Evolutionary conservation across 306 rosid genomes (phyloP).

Genomic region (Lathyrus aphaca): DNA sequence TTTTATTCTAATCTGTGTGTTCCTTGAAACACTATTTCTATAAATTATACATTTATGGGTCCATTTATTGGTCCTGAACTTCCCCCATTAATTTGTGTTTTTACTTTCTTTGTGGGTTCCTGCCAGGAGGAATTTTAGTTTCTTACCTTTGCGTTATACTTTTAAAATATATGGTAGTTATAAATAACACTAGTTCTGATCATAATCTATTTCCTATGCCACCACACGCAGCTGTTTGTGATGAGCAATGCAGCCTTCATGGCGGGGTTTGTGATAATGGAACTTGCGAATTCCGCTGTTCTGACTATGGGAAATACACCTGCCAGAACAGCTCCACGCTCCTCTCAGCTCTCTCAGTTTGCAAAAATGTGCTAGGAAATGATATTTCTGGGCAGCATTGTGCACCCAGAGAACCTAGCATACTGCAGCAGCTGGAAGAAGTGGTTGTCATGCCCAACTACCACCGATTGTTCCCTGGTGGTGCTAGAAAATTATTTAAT

Average conservation of each 20-base stretch:
- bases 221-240: slow-evolving; percentile 77
- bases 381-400: slow-evolving; percentile 82
- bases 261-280: slow-evolving; percentile 99
- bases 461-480: slow-evolving; percentile 88
- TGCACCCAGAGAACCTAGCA: slow-evolving; percentile 87
- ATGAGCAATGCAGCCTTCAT: slow-evolving; percentile 92
- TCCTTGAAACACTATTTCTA: neutral
- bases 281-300: slow-evolving; percentile 89
- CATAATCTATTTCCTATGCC: slow-evolving; percentile 12
- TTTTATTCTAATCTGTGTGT: slow-evolving; percentile 8
- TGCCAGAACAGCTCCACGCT: slow-evolving; percentile 91
- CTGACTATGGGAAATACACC: slow-evolving; percentile 87
- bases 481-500: slow-evolving; percentile 85
- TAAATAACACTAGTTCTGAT: neutral
- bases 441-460: slow-evolving; percentile 96
- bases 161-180: slow-evolving; percentile 10
- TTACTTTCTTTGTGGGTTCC: neutral
- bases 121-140: neutral
- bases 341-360: slow-evolving; percentile 71
- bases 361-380: slow-evolving; percentile 75
- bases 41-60: neutral
- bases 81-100: neutral
- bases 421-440: slow-evolving; percentile 91
- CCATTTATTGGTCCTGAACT: neutral
- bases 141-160: slow-evolving; percentile 13